phyloP scores from a whole-genome alignment of 257 asterid species.

The Henckelia pumila region DNA sequence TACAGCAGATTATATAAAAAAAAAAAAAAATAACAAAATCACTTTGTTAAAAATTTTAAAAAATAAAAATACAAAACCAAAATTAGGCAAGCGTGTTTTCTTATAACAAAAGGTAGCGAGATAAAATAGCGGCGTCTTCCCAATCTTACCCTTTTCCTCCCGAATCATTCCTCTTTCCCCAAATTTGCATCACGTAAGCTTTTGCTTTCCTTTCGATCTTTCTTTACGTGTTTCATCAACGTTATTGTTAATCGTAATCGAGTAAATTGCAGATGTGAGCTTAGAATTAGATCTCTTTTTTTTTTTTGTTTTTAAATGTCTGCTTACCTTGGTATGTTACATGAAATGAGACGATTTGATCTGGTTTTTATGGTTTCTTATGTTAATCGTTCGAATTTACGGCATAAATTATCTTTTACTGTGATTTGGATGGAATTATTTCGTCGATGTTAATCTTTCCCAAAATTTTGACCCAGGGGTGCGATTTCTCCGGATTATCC shows the following conservation, averaged over 20 bases:
- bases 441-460: too few relatives aligned
- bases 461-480: background rate
- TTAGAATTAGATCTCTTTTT: background rate
- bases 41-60: too few relatives aligned
- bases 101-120: too few relatives aligned
- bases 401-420: background rate
- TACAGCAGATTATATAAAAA: too few relatives aligned
- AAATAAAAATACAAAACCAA: too few relatives aligned
- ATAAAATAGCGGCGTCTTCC: background rate
- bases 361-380: background rate
- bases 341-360: background rate
- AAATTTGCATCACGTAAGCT: background rate
- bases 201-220: background rate
- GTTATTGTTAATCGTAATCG: background rate
- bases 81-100: too few relatives aligned
- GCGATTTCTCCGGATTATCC: background rate
- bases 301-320: background rate
- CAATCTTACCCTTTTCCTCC: background rate
- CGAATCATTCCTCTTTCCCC: background rate
- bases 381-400: background rate
- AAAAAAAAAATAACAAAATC: too few relatives aligned
- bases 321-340: background rate
- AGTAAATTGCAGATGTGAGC: background rate
- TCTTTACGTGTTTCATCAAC: background rate
- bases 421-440: background rate